Evolutionary conservation across 2,329 filamentous ascomycete species (phyloP).

Genomic region (Zasmidium cellare): DNA sequence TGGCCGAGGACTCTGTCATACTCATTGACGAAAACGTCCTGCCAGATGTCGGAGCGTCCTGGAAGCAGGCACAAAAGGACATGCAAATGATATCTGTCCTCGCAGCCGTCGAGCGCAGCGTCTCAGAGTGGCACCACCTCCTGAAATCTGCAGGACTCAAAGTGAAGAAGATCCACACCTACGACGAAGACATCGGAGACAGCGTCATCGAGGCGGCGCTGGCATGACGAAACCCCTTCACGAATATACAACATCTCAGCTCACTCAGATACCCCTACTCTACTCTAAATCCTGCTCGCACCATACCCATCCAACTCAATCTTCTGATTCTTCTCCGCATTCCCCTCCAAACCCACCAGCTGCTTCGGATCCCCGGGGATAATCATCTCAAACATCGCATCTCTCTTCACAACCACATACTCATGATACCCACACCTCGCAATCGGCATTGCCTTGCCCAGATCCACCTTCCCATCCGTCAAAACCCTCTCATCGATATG

Average conservation of each 20-base stretch:
- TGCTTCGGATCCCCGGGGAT: slow-evolving; percentile 37
- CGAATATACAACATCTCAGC: not conserved
- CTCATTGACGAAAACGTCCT: slow-evolving; percentile 7
- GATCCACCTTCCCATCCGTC: slow-evolving; percentile 57
- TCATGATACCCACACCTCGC: slow-evolving; percentile 62
- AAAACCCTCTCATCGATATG: slow-evolving; percentile 58
- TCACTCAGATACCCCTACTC: no score
- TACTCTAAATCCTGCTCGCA: slow-evolving; percentile 9
- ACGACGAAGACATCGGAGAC: slow-evolving; percentile 9
- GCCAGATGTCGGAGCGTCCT: slow-evolving; percentile 2
- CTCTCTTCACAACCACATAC: slow-evolving; percentile 55
- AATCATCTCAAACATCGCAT: slow-evolving; percentile 58
- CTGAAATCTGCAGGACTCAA: slow-evolving; percentile 11
- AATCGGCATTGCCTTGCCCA: slow-evolving; percentile 59
- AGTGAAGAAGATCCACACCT: slow-evolving; percentile 1
- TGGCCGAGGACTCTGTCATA: slow-evolving; percentile 17
- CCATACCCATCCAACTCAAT: slow-evolving; percentile 30
- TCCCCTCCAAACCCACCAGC: slow-evolving; percentile 36
- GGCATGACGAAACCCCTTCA: not conserved
- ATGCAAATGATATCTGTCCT: slow-evolving; percentile 17
- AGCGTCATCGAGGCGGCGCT: slow-evolving; percentile 8
- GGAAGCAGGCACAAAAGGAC: slow-evolving; percentile 11
- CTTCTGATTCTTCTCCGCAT: slow-evolving; percentile 20
- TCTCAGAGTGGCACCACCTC: slow-evolving; percentile 13
- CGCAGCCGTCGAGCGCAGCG: slow-evolving; percentile 12